phyloP scores from a whole-genome alignment of 2,329 filamentous ascomycete species.

The Fonsecaea pedrosoi region DNA sequence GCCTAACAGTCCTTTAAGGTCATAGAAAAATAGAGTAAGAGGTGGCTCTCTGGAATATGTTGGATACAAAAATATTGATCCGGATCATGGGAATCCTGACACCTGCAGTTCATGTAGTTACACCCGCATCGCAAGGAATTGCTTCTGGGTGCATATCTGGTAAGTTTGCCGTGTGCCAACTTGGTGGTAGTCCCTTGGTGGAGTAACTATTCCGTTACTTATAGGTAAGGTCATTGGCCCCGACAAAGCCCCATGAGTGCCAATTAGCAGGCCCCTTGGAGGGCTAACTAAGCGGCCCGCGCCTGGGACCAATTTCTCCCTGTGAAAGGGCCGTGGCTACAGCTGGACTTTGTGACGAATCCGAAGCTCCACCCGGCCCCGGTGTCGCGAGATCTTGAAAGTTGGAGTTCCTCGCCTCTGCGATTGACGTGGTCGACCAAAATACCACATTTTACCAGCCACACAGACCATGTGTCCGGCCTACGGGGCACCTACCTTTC shows the following conservation, averaged over 20 bases:
- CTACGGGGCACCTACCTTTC: neutral
- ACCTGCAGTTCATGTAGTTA: too few species aligned
- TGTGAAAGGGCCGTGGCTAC: neutral
- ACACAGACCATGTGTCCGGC: conserved; percentile 18
- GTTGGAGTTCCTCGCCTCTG: conserved; percentile 19
- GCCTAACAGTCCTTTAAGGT: neutral
- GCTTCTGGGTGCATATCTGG: neutral
- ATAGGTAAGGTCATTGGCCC: neutral
- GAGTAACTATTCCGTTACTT: neutral
- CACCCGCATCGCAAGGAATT: neutral
- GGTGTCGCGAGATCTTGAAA: conserved; percentile 12
- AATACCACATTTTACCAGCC: conserved; percentile 30
- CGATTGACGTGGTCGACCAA: conserved; percentile 21
- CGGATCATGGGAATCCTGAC: neutral
- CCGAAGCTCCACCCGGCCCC: conserved; percentile 9
- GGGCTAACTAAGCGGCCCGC: neutral
- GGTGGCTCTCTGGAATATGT: neutral
- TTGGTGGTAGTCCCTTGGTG: neutral
- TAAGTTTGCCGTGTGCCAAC: neutral
- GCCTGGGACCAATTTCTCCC: neutral
- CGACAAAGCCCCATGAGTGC: neutral
- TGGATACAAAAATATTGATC: neutral
- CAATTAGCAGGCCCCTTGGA: neutral
- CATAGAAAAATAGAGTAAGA: neutral
- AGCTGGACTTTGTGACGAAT: conserved; percentile 4